Conservation (phyloP, 2,329 filamentous ascomycete genomes). For the Aspergillus fijiensis region DNA sequence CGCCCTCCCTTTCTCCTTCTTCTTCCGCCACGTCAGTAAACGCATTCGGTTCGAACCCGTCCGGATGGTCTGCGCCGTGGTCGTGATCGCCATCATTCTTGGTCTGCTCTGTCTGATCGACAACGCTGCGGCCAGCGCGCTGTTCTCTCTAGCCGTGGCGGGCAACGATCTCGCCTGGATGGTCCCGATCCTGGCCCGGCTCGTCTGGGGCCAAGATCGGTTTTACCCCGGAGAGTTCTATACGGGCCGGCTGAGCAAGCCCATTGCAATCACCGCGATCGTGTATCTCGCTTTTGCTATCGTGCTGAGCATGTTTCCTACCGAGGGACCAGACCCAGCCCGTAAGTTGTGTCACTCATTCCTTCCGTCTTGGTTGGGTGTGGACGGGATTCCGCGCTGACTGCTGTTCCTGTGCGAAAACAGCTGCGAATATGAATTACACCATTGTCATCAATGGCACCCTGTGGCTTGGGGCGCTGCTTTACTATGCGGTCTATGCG, state of each 20-base stretch:
- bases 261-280: constrained; percentile 56
- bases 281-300: constrained; percentile 57
- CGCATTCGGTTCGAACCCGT: constrained; percentile 58
- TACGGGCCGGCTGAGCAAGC: constrained; percentile 54
- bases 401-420: no score
- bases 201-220: constrained; percentile 58
- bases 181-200: constrained; percentile 56
- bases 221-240: constrained; percentile 61
- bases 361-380: background rate
- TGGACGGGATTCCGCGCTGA: no score
- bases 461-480: constrained; percentile 56
- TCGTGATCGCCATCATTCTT: constrained; percentile 51
- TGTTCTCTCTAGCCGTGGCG: constrained; percentile 55
- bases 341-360: constrained; percentile 27
- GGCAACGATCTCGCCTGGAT: constrained; percentile 62
- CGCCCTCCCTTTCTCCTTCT: constrained; percentile 58
- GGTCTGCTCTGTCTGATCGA: constrained; percentile 60
- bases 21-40: constrained; percentile 57
- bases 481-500: constrained; percentile 58
- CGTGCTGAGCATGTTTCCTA: constrained; percentile 58
- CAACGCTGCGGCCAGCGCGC: constrained; percentile 54
- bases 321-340: constrained; percentile 54
- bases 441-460: constrained; percentile 60
- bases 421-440: constrained; percentile 58
- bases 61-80: constrained; percentile 57